Conservation (phyloP, 129 eudicot genomes). For the Pulicaria dysenterica region DNA sequence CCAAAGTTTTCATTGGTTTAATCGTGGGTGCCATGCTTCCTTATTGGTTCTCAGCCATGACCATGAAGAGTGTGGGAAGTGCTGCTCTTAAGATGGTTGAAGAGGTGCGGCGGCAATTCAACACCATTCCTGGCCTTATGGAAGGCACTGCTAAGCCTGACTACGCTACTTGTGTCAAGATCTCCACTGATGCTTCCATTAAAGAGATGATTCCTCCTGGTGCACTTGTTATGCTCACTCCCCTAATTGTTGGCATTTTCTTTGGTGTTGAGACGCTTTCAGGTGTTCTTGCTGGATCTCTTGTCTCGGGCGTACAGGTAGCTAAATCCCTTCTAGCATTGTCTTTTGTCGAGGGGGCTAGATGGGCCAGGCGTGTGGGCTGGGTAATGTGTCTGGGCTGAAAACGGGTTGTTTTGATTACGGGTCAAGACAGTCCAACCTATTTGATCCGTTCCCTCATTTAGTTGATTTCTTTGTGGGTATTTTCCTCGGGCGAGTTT, state of each 20-base stretch:
- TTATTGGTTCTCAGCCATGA: constrained; percentile 92
- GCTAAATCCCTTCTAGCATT: background rate
- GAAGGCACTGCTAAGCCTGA: constrained; percentile 86
- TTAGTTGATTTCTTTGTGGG: too few species aligned
- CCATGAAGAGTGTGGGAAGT: constrained; percentile 86
- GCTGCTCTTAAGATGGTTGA: constrained; percentile 91
- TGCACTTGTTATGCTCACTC: constrained; percentile 91
- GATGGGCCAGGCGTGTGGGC: background rate
- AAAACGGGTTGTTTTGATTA: too few species aligned
- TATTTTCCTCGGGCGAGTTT: too few species aligned
- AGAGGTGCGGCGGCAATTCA: constrained; percentile 83
- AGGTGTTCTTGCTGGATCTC: constrained; percentile 91
- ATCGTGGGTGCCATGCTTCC: constrained; percentile 90
- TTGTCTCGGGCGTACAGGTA: constrained; percentile 92
- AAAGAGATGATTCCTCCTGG: constrained; percentile 94
- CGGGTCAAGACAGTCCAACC: too few species aligned
- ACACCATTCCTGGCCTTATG: constrained; percentile 83
- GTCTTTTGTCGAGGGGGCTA: background rate
- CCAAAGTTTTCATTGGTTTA: constrained; percentile 78
- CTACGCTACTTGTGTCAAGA: constrained; percentile 89
- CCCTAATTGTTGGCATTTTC: constrained; percentile 77
- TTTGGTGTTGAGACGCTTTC: constrained; percentile 90
- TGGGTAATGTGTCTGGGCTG: too few species aligned
- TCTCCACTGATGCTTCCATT: constrained; percentile 91
- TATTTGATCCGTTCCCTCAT: too few species aligned